phyloP scores from a whole-genome alignment of 2,329 filamentous ascomycete species.

The Trichothecium sympodiale region DNA sequence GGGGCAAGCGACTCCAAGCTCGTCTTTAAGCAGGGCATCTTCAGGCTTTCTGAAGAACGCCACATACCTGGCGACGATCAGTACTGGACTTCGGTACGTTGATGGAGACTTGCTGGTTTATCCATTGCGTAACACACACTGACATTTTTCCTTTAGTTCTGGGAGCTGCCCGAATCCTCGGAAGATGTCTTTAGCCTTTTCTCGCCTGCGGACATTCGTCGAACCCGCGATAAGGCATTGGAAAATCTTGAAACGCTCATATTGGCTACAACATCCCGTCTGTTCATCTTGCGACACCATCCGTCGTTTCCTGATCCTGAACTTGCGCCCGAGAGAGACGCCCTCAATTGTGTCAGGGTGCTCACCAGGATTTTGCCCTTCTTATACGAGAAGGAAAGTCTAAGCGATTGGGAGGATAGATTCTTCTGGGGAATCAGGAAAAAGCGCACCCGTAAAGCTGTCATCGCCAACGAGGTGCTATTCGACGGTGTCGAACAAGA shows the following conservation, averaged over 20 bases:
- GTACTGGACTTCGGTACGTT: slow-evolving; percentile 85
- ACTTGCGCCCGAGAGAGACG: slow-evolving; percentile 73
- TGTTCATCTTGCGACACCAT: slow-evolving; percentile 75
- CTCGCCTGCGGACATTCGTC: slow-evolving; percentile 76
- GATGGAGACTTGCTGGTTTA: slow-evolving; percentile 3
- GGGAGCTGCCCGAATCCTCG: slow-evolving; percentile 89
- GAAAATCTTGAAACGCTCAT: slow-evolving; percentile 86
- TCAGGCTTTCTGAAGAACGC: slow-evolving; percentile 84
- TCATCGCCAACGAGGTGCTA: slow-evolving; percentile 62
- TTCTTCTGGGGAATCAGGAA: slow-evolving; percentile 82
- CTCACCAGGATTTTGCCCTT: slow-evolving; percentile 84
- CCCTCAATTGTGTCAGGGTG: slow-evolving; percentile 89
- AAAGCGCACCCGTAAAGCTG: slow-evolving; percentile 57
- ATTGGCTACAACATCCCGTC: slow-evolving; percentile 68
- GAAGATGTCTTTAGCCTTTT: slow-evolving; percentile 97
- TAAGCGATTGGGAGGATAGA: slow-evolving; percentile 76
- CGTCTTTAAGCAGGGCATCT: slow-evolving; percentile 97
- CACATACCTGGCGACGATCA: slow-evolving; percentile 78
- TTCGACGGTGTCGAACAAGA: slow-evolving; percentile 65
- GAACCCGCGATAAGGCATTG: slow-evolving; percentile 73
- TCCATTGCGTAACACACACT: not conserved
- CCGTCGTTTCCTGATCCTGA: slow-evolving; percentile 83
- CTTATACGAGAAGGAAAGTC: slow-evolving; percentile 76
- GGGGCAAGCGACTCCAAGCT: slow-evolving; percentile 98
- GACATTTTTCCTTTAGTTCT: slow-evolving; percentile 52